phyloP scores from a whole-genome alignment of 768 basidiomycete genomes.

The Boletus edulis region DNA sequence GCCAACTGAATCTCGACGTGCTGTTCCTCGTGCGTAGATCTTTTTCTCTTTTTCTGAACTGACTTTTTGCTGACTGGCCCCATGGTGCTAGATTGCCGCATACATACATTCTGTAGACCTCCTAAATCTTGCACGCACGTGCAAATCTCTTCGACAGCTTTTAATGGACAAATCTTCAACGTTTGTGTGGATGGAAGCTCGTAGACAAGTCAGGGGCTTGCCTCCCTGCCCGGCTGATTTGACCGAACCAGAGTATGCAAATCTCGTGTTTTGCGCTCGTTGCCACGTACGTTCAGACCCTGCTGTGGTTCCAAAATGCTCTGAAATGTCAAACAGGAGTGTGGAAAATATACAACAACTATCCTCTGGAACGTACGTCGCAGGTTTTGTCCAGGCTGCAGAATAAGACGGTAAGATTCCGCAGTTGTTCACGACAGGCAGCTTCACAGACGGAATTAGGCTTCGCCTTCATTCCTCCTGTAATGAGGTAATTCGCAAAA shows the following conservation, averaged over 20 bases:
- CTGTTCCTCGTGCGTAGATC: slow-evolving; percentile 5
- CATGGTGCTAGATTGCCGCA: slow-evolving; percentile 35
- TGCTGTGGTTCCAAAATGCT: not conserved
- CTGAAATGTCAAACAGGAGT: not conserved
- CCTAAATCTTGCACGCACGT: slow-evolving; percentile 37
- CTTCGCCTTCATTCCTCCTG: not conserved
- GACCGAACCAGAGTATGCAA: slow-evolving; percentile 42
- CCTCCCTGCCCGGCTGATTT: slow-evolving; percentile 43
- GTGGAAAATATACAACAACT: not conserved
- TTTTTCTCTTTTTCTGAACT: not conserved
- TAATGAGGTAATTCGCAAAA: not conserved
- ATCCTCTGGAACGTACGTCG: slow-evolving; percentile 10
- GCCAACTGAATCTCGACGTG: slow-evolving; percentile 11
- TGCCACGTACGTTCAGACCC: slow-evolving; percentile 15
- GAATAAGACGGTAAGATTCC: not conserved
- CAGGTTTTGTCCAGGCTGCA: slow-evolving; percentile 10
- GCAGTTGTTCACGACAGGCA: not conserved
- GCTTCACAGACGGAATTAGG: not conserved
- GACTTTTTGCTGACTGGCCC: not conserved
- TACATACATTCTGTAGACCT: slow-evolving; percentile 35
- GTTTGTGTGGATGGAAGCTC: slow-evolving; percentile 24
- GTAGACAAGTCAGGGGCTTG: slow-evolving; percentile 34
- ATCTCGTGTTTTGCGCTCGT: slow-evolving; percentile 31
- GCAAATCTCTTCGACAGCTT: slow-evolving; percentile 36
- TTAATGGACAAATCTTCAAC: slow-evolving; percentile 30